Evolutionary conservation across 2,329 filamentous ascomycete species (phyloP).

Genomic region (Fusarium aywerte): DNA sequence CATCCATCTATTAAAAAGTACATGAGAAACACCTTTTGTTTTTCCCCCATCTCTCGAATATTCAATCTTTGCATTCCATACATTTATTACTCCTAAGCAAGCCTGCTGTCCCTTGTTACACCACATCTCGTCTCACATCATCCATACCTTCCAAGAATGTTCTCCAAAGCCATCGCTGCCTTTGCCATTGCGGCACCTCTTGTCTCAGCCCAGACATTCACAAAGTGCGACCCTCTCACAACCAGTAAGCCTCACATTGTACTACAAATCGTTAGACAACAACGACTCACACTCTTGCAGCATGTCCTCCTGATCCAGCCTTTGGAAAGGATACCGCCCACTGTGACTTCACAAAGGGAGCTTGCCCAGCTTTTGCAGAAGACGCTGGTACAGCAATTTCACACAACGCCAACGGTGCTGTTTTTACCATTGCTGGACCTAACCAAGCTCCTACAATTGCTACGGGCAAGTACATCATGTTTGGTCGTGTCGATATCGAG

Average conservation of each 20-base stretch:
- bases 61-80: background rate
- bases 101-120: slow-evolving; percentile 11
- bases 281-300: slow-evolving; percentile 27
- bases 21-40: slow-evolving; percentile 9
- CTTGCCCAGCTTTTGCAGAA: slow-evolving; percentile 54
- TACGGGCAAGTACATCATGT: slow-evolving; percentile 85
- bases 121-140: background rate
- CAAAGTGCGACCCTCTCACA: slow-evolving; percentile 36
- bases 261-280: too few species aligned
- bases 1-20: slow-evolving; percentile 13
- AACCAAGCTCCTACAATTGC: slow-evolving; percentile 71
- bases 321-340: slow-evolving; percentile 68
- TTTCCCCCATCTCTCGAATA: background rate
- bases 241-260: slow-evolving; percentile 19
- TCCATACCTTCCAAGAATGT: slow-evolving; percentile 22
- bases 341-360: slow-evolving; percentile 73
- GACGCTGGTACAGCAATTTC: slow-evolving; percentile 42
- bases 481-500: slow-evolving; percentile 76
- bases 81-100: background rate
- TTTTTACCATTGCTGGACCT: slow-evolving; percentile 66
- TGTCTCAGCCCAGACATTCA: slow-evolving; percentile 39
- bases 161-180: slow-evolving; percentile 30
- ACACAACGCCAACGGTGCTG: slow-evolving; percentile 47
- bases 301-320: slow-evolving; percentile 72
- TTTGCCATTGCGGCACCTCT: slow-evolving; percentile 36